Conservation (phyloP, 2,329 filamentous ascomycete genomes). For the Penicillium sp. region DNA sequence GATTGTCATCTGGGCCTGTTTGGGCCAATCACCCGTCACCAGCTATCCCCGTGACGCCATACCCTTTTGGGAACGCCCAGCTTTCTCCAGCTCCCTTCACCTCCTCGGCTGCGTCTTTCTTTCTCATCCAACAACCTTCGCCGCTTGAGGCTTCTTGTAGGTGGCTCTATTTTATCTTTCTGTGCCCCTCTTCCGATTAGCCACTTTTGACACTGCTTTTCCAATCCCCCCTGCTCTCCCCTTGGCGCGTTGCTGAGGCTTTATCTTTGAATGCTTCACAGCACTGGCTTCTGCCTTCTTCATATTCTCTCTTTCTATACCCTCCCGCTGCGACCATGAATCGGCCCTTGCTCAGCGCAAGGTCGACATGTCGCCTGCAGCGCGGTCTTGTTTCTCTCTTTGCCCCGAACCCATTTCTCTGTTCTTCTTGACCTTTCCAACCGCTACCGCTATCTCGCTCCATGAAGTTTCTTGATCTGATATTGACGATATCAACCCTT, state of each 20-base stretch:
- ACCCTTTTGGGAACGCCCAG: conserved; percentile 5
- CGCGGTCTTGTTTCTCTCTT: conserved; percentile 25
- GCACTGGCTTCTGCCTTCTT: conserved; percentile 19
- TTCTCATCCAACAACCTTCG: conserved; percentile 15
- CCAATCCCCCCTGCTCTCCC: conserved; percentile 18
- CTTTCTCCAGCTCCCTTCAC: conserved; percentile 11
- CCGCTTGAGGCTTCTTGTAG: conserved; percentile 45
- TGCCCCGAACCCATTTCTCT: conserved; percentile 23
- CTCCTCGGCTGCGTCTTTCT: conserved; percentile 9
- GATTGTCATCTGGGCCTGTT: conserved; percentile 1
- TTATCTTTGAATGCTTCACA: conserved; percentile 15
- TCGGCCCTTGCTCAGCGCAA: conserved; percentile 11
- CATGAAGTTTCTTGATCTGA: conserved; percentile 34
- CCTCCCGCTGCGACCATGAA: conserved; percentile 15
- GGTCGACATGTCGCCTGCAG: conserved; percentile 17
- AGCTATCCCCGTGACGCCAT: conserved; percentile 3
- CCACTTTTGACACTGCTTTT: conserved; percentile 14
- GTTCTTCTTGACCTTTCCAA: conserved; percentile 25
- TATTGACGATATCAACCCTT: conserved; percentile 40
- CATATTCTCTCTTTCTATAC: conserved; percentile 21
- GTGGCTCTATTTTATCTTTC: conserved; percentile 38
- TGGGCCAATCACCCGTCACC: not conserved
- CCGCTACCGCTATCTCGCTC: conserved; percentile 22
- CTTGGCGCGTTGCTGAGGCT: conserved; percentile 20
- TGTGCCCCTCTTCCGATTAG: conserved; percentile 23